These are phyloP conservation scores for Apiospora pterosperma DNA, from an alignment of 2,329 filamentous ascomycete genomes.

Conservation along the genomic window DNA sequence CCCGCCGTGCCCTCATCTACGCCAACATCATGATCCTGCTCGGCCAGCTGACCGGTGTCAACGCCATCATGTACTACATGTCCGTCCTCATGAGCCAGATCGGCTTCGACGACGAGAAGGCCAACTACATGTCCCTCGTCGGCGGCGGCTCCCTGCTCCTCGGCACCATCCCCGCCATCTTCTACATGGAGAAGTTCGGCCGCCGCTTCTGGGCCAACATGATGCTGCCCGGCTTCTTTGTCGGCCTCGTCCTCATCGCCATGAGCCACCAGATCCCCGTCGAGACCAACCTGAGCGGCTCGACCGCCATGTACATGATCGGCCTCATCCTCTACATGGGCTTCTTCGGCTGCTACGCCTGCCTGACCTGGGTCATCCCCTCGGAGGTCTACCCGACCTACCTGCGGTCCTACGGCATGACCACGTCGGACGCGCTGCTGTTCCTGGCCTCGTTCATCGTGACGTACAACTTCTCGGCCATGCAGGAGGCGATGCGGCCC, in stretches of 20 bases:
- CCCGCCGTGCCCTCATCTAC: constrained; percentile 63
- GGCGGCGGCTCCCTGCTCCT: constrained; percentile 65
- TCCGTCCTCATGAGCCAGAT: constrained; percentile 63
- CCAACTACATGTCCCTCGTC: constrained; percentile 73
- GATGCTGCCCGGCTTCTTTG: constrained; percentile 69
- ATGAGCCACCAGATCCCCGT: constrained; percentile 56
- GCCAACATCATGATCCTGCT: constrained; percentile 69
- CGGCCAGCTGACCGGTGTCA: constrained; percentile 69
- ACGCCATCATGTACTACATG: constrained; percentile 73
- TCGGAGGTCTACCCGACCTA: constrained; percentile 72
- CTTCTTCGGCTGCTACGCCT: constrained; percentile 65
- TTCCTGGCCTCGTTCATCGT: constrained; percentile 72
- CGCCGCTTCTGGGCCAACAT: constrained; percentile 72
- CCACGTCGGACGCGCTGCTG: constrained; percentile 62
- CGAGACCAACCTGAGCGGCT: constrained; percentile 39
- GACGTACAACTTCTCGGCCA: constrained; percentile 71
- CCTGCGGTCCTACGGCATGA: constrained; percentile 71
- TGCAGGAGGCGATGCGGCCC: constrained; percentile 64
- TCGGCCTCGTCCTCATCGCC: constrained; percentile 66
- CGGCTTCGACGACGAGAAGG: constrained; percentile 58
- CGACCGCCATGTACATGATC: constrained; percentile 60
- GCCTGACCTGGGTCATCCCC: constrained; percentile 63
- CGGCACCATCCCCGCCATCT: constrained; percentile 64
- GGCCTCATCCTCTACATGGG: constrained; percentile 67
- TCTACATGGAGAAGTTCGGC: constrained; percentile 70